Base-by-base conservation (phyloP, 495 filamentous ascomycete genomes). In the Aspergillus wentii region DNA sequence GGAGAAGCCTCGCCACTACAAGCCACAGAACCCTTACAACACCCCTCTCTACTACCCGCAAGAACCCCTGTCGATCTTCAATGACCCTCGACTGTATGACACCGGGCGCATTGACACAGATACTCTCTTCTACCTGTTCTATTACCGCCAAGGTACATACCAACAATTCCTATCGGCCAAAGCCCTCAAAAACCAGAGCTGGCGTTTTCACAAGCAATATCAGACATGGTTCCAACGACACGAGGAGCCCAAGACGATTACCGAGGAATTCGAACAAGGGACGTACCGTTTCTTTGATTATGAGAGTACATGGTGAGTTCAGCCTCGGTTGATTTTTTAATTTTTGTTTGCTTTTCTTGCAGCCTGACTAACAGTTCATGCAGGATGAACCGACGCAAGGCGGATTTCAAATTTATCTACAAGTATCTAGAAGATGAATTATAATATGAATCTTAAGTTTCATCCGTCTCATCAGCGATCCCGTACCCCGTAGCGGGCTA, bases 231-330 rank as follows among this genome's bases (percentile, higher is more conserved):
- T 98, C 46, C 92, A 98, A 62, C 75, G 92, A 27, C 92, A 98
- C 49, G 92, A 98, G 55, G 92, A 98, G 68, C 92, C 92, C 14
- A 97, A 98, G 68, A 86, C 79, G 30, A 98, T 98, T 53, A 97
- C 92, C 0, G 94, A 98, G 56, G 92, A 98, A 58, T 97, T 85
- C 44, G 92, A 98, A 68, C 91, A 98, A 62, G 92, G 92, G 17
- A 97, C 92, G 4, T 98, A 98, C 65, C 80, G 92, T 30, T 98
- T 98, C 69, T 98, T 98, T 65, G 92, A 98, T 61, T 98, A 97
- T 53, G 92, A 98, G 72, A 96, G 91, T 62, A 98, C 92, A 51
- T 98, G 92, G 92, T 98, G 63, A 63, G 86, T 76, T 39, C 17
- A 18, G 32, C 13, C 8, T 30, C 30, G n/a, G n/a, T 33, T 41